Conservation (phyloP, 169 alveolate species). For the Eimeria tenella region DNA sequence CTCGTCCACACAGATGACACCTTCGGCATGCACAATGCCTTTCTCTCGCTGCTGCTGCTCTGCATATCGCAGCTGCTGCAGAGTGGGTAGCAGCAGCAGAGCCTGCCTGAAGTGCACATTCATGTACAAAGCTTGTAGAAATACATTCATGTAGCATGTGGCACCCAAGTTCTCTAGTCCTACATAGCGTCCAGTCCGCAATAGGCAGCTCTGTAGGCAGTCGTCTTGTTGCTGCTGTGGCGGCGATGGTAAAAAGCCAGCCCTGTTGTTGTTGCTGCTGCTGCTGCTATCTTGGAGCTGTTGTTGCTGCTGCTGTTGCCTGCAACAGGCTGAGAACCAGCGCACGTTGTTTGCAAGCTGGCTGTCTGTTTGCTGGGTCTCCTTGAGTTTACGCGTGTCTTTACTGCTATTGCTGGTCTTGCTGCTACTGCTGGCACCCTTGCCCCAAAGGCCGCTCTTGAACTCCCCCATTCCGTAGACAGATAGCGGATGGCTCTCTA, state of each 20-base stretch:
- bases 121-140: conserved; percentile 93
- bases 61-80: conserved; percentile 49
- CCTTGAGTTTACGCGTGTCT: conserved; percentile 31
- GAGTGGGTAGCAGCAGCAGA: conserved; percentile 77
- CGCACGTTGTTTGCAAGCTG: conserved; percentile 61
- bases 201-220: conserved; percentile 15
- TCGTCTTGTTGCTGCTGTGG: conserved; percentile 43
- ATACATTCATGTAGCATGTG: conserved; percentile 96
- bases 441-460: conserved; percentile 76
- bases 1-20: conserved; percentile 36
- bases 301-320: conserved; percentile 32
- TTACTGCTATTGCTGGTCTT: conserved; percentile 55
- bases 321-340: conserved; percentile 44
- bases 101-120: conserved; percentile 80
- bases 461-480: conserved; percentile 73
- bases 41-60: not conserved
- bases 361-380: conserved; percentile 1
- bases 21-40: not conserved
- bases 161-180: conserved; percentile 95
- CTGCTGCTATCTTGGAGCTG: conserved; percentile 14
- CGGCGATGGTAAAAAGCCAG: not conserved
- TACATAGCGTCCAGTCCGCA: conserved; percentile 82
- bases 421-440: conserved; percentile 63
- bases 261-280: conserved; percentile 6
- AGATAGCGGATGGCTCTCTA: conserved; percentile 61